Evolutionary conservation across 768 basidiomycete genomes (phyloP), one percentile per base, ranked within the genome.

Genomic region (Russula brevipes): DNA sequence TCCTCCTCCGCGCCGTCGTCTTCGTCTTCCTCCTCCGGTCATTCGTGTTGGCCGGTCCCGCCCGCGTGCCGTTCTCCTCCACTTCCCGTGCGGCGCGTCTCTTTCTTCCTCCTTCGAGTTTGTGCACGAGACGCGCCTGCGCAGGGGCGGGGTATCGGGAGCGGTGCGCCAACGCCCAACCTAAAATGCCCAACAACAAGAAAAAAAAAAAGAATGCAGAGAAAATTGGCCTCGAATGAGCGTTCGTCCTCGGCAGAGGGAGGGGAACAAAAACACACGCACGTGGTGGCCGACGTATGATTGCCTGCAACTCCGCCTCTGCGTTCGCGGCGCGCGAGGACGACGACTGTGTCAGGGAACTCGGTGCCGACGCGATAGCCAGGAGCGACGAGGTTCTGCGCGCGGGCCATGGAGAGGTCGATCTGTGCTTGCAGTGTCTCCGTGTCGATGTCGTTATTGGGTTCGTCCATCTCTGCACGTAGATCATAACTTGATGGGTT

Each of bases 341-440:
- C 41, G 68, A 59, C 41, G 68, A 59, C 9, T 45, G 63, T 2
- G 60, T 68, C 33, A 72, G 66, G 17, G 70, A 63, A 5, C 70
- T 60, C 39, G 68, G 70, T 39, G 57, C 59, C 39, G 68, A 70
- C 36, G 57, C 59, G 44, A 74, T 68, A 92, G 78, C 90, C 90
- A 92, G 59, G 90, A 88, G 87, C 80, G 49, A 89, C 83, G 68
- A 91, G 79, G 71, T 83, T 79, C 66, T 91, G 82, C 1, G 86
- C 84, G 73, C 85, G 83, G 5, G 89, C 85, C 83, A 91, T 84
- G 24, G 89, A 85, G 69, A 89, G 76, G 73, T 92, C 87, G 57
- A 91, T 85, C 74, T 88, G 88, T n/a, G 89, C 89, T 72, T 91
- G 90, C 45, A 92, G 77, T 39, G 81, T 76, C 69, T 89, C 87